phyloP scores from a whole-genome alignment of 768 basidiomycete species.

The Tylopilus cervinicoccineus region DNA sequence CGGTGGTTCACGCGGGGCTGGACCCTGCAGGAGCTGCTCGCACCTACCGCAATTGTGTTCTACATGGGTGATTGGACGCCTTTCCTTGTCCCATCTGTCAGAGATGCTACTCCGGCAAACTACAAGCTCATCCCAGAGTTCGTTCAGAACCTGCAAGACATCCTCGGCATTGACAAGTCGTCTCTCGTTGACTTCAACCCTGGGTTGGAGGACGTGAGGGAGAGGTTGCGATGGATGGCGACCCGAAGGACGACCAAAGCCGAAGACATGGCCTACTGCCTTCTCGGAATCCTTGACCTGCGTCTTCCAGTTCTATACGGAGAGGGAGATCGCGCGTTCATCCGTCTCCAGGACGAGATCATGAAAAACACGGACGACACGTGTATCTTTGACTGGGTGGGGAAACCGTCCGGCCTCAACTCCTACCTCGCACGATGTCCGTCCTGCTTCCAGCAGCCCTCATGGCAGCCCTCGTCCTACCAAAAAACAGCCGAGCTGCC shows the following conservation, averaged over 20 bases:
- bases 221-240: constrained; percentile 28
- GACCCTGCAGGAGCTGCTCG: constrained; percentile 31
- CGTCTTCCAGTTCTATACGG: constrained; percentile 29
- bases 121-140: constrained; percentile 24
- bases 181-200: constrained; percentile 22
- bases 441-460: constrained; percentile 17
- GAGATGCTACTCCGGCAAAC: constrained; percentile 6
- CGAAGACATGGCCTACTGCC: constrained; percentile 30
- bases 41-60: constrained; percentile 20
- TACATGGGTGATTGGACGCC: constrained; percentile 26
- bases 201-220: constrained; percentile 23
- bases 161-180: constrained; percentile 16
- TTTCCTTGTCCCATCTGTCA: constrained; percentile 3
- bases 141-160: constrained; percentile 13
- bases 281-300: constrained; percentile 26
- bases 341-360: constrained; percentile 27
- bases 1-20: constrained; percentile 25
- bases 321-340: constrained; percentile 20
- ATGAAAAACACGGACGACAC: constrained; percentile 26
- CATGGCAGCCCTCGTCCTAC: constrained; percentile 7
- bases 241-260: constrained; percentile 23
- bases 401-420: constrained; percentile 23
- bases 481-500: constrained; percentile 1
- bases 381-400: constrained; percentile 27
- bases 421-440: constrained; percentile 25